A percentile compares a stretch with the other conserved stretches of the same genome.
Conservation (phyloP, 169 alveolate species). For the Blepharisma undulans region DNA sequence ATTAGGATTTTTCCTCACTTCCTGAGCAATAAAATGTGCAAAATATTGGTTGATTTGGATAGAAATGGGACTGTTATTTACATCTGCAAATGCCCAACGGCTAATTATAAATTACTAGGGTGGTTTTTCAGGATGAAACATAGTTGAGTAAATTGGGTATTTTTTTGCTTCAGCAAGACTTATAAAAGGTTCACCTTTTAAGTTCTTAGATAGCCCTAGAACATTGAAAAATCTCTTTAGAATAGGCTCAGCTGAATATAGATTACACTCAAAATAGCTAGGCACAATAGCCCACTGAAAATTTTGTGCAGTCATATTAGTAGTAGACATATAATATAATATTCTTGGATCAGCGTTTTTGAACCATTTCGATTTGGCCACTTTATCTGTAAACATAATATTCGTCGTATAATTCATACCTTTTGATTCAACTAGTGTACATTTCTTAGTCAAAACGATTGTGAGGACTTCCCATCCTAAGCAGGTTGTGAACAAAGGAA, state of each 20-base stretch:
- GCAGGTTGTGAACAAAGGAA: slow-evolving; percentile 78
- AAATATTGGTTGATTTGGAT: neutral
- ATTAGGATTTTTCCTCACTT: neutral
- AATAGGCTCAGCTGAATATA: neutral
- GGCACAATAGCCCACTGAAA: neutral
- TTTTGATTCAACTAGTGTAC: neutral
- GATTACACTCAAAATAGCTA: neutral
- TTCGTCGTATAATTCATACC: neutral
- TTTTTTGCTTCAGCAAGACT: slow-evolving; percentile 48
- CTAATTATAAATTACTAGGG: neutral
- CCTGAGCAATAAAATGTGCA: neutral
- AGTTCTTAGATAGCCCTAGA: slow-evolving; percentile 20
- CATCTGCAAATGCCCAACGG: neutral
- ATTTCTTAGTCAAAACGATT: neutral
- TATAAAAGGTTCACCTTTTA: slow-evolving; percentile 46
- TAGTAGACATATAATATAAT: neutral
- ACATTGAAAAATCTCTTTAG: neutral
- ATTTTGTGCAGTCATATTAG: neutral
- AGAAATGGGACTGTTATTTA: neutral
- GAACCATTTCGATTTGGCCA: neutral
- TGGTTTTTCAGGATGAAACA: slow-evolving; percentile 72
- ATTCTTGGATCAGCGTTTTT: neutral
- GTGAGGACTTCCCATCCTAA: slow-evolving; percentile 68
- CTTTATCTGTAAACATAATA: neutral
- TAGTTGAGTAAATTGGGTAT: slow-evolving; percentile 60